A percentile compares a stretch with the other conserved stretches of the same genome.
Conservation (phyloP, 1,284 basidiomycete species). For the Dichomitus squalens region DNA sequence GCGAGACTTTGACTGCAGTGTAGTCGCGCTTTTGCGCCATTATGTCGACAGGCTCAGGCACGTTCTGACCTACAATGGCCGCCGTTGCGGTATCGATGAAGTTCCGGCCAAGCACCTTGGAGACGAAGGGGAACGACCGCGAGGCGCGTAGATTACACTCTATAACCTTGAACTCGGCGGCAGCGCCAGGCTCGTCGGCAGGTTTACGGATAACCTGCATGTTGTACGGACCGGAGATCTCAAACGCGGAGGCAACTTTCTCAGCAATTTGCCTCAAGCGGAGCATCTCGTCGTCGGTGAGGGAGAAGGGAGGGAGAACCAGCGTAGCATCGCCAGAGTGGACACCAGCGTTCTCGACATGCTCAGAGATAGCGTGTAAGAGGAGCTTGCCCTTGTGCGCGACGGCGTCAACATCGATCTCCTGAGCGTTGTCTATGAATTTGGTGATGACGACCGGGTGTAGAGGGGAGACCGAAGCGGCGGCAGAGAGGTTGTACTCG, state of each 20-base stretch:
- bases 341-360: slow-evolving; percentile 98
- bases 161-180: slow-evolving; percentile 91
- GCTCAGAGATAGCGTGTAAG: slow-evolving; percentile 96
- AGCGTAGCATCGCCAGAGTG: slow-evolving; percentile 99
- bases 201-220: slow-evolving; percentile 98
- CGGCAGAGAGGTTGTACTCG: slow-evolving; percentile 92
- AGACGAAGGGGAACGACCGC: slow-evolving; percentile 98
- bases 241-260: slow-evolving; percentile 93
- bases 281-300: slow-evolving; percentile 75
- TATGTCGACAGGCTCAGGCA: slow-evolving; percentile 92
- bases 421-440: slow-evolving; percentile 97
- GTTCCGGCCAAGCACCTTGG: slow-evolving; percentile 96
- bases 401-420: slow-evolving; percentile 98
- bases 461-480: slow-evolving; percentile 93
- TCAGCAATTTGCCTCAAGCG: slow-evolving; percentile 93
- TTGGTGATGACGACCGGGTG: slow-evolving; percentile 99
- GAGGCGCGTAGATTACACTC: slow-evolving; percentile 99
- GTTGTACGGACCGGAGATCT: slow-evolving; percentile 98
- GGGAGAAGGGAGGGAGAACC: slow-evolving; percentile 94
- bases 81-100: slow-evolving; percentile 95
- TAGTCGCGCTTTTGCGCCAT: slow-evolving; percentile 94
- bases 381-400: slow-evolving; percentile 94
- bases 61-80: slow-evolving; percentile 88
- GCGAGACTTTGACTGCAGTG: slow-evolving; percentile 96
- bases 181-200: slow-evolving; percentile 50